phyloP scores from a whole-genome alignment of 345 rosid genomes.

The Angophora floribunda region DNA sequence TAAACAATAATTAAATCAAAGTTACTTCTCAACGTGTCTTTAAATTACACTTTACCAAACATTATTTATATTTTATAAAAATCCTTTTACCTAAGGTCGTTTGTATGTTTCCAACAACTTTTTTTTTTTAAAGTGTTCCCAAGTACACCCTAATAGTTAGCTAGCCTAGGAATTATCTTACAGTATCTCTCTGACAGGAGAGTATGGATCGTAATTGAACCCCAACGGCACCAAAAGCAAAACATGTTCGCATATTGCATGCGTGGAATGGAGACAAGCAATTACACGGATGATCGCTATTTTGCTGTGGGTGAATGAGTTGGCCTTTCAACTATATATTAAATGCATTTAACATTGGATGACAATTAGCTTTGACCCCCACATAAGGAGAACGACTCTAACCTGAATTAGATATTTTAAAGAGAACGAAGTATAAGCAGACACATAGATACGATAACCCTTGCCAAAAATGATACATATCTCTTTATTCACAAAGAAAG shows the following conservation, averaged over 20 bases:
- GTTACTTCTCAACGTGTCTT: background rate
- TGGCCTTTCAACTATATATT: background rate
- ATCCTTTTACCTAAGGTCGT: rapidly evolving
- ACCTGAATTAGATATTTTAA: background rate
- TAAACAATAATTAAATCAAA: too few relatives aligned
- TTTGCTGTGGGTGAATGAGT: background rate
- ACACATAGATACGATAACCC: background rate
- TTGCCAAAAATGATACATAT: background rate
- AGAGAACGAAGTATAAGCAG: background rate
- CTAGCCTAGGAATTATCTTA: background rate
- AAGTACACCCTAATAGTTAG: background rate
- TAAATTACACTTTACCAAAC: background rate
- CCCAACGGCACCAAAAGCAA: background rate
- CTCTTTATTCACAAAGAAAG: background rate
- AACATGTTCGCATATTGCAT: background rate
- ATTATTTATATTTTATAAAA: too few relatives aligned
- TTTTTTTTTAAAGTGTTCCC: too few relatives aligned
- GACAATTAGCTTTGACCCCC: background rate
- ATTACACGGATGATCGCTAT: background rate
- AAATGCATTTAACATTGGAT: background rate
- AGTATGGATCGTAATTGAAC: background rate
- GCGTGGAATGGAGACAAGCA: background rate
- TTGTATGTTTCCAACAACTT: rapidly evolving
- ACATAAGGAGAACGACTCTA: background rate
- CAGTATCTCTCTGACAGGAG: background rate